phyloP scores from a whole-genome alignment of 345 rosid species.

The Populus simonii region DNA sequence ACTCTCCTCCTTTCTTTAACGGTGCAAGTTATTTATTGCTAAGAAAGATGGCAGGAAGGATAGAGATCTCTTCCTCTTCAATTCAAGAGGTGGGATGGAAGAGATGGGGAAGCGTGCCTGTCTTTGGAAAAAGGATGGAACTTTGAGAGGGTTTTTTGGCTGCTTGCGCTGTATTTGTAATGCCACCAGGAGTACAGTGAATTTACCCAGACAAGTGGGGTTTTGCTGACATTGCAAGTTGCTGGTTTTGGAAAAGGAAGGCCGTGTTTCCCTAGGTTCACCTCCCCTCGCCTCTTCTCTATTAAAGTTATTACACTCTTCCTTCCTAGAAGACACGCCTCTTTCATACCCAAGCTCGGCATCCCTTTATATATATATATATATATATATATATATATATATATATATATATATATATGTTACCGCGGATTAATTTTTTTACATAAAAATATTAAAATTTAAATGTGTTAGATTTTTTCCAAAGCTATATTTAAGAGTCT shows the following conservation, averaged over 20 bases:
- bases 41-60: neutral
- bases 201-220: slow-evolving; percentile 6
- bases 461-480: too few species aligned
- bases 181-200: neutral
- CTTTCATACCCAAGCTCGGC: too few species aligned
- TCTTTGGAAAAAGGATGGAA: neutral
- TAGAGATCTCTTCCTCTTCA: neutral
- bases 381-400: too few species aligned
- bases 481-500: too few species aligned
- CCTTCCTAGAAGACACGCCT: too few species aligned
- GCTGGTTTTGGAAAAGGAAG: slow-evolving; percentile 17
- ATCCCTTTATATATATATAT: too few species aligned
- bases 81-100: neutral
- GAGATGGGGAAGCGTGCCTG: too few species aligned
- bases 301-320: neutral
- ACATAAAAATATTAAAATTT: too few species aligned
- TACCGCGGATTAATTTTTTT: too few species aligned
- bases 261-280: slow-evolving; percentile 14
- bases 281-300: slow-evolving; percentile 4
- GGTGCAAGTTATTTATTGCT: neutral
- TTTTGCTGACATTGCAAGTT: slow-evolving; percentile 13
- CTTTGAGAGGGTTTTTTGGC: neutral
- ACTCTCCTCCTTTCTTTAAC: neutral
- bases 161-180: neutral
- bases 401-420: too few species aligned